Percentiles rank a stretch among this genome's conserved stretches.
phyloP scores from a whole-genome alignment of 371 early-diverging fungal genomes.

The Lichtheimia ornata region DNA sequence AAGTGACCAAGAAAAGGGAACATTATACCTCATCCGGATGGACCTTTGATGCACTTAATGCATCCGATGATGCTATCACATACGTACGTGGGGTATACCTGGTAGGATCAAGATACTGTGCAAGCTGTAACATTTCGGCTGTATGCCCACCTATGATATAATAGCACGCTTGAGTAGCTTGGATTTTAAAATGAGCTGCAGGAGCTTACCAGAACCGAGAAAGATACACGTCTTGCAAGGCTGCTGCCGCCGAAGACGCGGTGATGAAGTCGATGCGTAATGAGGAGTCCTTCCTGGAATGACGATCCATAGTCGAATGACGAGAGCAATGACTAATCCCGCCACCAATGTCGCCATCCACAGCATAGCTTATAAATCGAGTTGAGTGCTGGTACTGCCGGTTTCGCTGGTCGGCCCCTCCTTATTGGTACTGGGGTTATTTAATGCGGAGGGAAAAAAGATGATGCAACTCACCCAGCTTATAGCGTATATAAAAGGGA shows the following conservation, averaged over 20 bases:
- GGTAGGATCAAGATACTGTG: slow-evolving; percentile 43
- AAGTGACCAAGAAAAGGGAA: too few species aligned
- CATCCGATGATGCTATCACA: slow-evolving; percentile 62
- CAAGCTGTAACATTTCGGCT: slow-evolving; percentile 77
- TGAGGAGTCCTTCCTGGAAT: too few species aligned
- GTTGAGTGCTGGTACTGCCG: too few species aligned
- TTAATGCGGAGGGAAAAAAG: background rate
- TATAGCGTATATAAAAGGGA: background rate
- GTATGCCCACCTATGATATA: slow-evolving; percentile 68
- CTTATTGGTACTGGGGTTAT: too few species aligned
- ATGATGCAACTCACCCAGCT: slow-evolving; percentile 4
- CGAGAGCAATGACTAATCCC: too few species aligned
- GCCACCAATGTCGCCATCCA: too few species aligned
- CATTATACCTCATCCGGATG: background rate
- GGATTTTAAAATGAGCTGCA: background rate
- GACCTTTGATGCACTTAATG: slow-evolving; percentile 58
- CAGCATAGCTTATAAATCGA: too few species aligned
- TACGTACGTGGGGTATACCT: slow-evolving; percentile 65
- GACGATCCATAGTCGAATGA: too few species aligned
- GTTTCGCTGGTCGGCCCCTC: too few species aligned
- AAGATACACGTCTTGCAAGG: slow-evolving; percentile 39
- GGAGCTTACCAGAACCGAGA: slow-evolving; percentile 45
- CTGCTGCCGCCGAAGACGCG: background rate
- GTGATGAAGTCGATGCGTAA: too few species aligned
- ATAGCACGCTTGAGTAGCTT: background rate